Percentiles rank a stretch among this genome's conserved stretches.
Conservation (phyloP, 352 stramenopile species). For the Pythium guiyangense region DNA sequence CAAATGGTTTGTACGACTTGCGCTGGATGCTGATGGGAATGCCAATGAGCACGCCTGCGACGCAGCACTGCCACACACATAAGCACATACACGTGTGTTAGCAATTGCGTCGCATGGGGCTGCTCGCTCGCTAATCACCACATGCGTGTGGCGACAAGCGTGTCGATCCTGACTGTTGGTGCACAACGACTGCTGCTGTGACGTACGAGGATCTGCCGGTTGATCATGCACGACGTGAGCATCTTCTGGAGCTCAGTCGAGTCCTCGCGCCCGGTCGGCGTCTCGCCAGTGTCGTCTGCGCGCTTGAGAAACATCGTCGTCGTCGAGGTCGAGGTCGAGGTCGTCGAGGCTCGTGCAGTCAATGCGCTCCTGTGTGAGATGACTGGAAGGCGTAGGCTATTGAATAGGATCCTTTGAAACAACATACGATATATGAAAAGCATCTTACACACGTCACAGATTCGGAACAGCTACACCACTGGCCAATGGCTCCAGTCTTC, state of each 20-base stretch:
- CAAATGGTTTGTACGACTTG: conserved; percentile 79
- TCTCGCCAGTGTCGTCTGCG: conserved; percentile 30
- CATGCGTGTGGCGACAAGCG: background rate
- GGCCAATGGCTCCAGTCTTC: background rate
- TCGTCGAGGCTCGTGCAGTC: background rate
- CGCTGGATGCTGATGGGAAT: conserved; percentile 81
- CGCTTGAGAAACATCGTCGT: conserved; percentile 43
- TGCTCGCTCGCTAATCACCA: background rate
- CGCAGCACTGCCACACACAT: conserved; percentile 43
- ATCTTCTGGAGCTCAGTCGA: conserved; percentile 72
- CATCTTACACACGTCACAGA: conserved; percentile 2
- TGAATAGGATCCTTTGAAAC: background rate
- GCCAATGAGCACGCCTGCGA: conserved; percentile 72
- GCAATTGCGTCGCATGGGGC: background rate
- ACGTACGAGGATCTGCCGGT: conserved; percentile 71
- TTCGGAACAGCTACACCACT: background rate
- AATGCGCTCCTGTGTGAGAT: background rate
- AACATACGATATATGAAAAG: background rate
- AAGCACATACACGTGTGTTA: background rate
- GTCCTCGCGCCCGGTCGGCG: conserved; percentile 63
- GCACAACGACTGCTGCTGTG: background rate
- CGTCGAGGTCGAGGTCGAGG: no score
- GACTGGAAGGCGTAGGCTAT: background rate
- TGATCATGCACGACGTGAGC: conserved; percentile 85
- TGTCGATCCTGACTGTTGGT: background rate